Evolutionary conservation across 2,329 filamentous ascomycete genomes (phyloP), one percentile per base, ranked within the genome.

Genomic region (Alternaria brassicicola): DNA sequence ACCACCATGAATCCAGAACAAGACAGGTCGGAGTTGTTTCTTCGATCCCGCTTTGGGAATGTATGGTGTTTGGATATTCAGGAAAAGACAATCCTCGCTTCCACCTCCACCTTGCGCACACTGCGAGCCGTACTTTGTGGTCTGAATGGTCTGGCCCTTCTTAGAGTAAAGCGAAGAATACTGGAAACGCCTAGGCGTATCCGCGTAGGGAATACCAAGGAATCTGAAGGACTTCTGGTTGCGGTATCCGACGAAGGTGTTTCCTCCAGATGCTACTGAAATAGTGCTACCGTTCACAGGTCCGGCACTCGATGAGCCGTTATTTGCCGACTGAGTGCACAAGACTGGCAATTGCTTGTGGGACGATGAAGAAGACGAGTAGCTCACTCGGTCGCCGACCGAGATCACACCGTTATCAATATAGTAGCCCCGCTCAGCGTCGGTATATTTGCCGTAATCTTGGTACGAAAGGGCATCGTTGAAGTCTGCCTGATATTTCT

Each of bases 1-100:
- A 23, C 86, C 86, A 4, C 86, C 86, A 48, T 84, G 80, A 19
- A 85, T 84, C 73, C 79, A 83, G 58, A 84, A 80, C 45, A 83
- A 72, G 0, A 85, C 83, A 0, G 83, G 80, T 30, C 78, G 76
- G 5, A 84, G 72, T 2, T 78, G 66, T 15, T 69, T 70, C 52
- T 76, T 78, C 3, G 71, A 78, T 4, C 74, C 76, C 10, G 69
- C 64, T 35, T 77, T 81, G 17, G 72, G 71, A n/a, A 75, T 67
- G 17, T 72, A 71, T 8, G 72, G 71, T 1, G 82, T 81, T 55
- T 82, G 79, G 12, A 84, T 82, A 58, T 83, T 83, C 52, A 84
- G 55, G 57, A 81, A 81, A 3, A 83, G 70, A 57, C 82, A 84
- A 61, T 84, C 78, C 62, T 84, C 82, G 25, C 71, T 74, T 51